Base-by-base conservation (phyloP, 257 asterid species). In the Fraxinus cuspidata region DNA sequence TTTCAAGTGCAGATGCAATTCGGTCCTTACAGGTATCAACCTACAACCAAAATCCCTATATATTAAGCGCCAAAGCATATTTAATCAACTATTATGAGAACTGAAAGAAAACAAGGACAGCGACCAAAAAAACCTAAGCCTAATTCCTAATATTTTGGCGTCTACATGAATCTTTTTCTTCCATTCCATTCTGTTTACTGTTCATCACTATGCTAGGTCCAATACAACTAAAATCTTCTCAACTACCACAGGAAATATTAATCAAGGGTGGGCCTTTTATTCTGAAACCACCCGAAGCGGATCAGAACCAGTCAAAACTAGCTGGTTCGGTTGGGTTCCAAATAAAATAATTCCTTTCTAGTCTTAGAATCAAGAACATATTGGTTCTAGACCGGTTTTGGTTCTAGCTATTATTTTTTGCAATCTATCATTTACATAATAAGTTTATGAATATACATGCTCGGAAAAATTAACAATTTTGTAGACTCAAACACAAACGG, bases 1-100 rank as follows among this genome's bases (percentile, higher is more conserved):
- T 86, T 89, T 96, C 99, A 85, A 96, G 96, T 29, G 99, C 94
- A 79, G 98, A 83, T 27, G 94, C 85, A 76, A 95, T 90, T 64
- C 87, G 90, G 69, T 93, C 99, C 90, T 96, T 96, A 78, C 96
- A 96, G 11, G 97, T 87, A 78, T 93, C 98, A 72, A 96, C 97
- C 99, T 95, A 87, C 79, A 80, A 86, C 13, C 78, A 66, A 28
- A 51, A 78, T 77, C 71, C 74, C 70, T 44, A 35, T 75, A 73
- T 58, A 56, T 75, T 69, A 64, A 79, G 81, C 44, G 72, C 70
- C 42, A 4, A 67, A 68, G 72, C 83, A 58, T 23, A 72, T 28
- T 60, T 71, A 51, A 74, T 21, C 25, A 29, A 65, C 29, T 1
- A 66, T 63, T 32, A 49, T 28, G 76, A 70, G 64, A 80, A 78